Percentiles rank a stretch among this genome's conserved stretches.
Evolutionary conservation across 2,329 filamentous ascomycete genomes (phyloP).

Genomic region (Arthrinium phaeospermum): DNA sequence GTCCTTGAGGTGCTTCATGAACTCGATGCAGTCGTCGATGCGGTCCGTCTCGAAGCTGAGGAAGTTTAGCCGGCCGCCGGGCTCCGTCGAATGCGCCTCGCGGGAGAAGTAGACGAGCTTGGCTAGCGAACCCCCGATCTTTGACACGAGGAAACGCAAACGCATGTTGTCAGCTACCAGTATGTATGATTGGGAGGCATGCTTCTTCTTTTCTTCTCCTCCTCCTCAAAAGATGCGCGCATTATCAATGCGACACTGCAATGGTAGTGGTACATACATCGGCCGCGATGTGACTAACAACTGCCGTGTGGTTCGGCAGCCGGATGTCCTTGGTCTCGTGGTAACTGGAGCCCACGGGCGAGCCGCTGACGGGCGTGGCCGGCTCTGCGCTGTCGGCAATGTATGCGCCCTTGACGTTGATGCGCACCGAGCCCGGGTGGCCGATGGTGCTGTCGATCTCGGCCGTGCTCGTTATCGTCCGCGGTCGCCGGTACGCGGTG

Average conservation of each 20-base stretch:
- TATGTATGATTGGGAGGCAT: neutral
- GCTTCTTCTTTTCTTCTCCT: no score
- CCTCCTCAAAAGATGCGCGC: neutral
- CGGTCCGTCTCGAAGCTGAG: constrained; percentile 94
- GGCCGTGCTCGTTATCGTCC: constrained; percentile 55
- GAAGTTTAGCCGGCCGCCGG: constrained; percentile 91
- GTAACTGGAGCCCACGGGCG: constrained; percentile 47
- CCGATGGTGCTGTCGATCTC: constrained; percentile 67
- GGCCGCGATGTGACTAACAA: constrained; percentile 95
- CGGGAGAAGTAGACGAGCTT: constrained; percentile 98
- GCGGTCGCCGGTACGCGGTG: constrained; percentile 35
- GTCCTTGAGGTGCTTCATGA: constrained; percentile 83
- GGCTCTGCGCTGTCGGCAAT: constrained; percentile 85
- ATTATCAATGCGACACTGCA: neutral
- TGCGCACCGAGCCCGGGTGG: constrained; percentile 77
- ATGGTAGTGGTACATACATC: constrained; percentile 68
- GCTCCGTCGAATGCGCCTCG: constrained; percentile 78
- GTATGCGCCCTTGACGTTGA: constrained; percentile 96
- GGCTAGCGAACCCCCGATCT: constrained; percentile 95
- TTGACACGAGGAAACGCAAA: constrained; percentile 22
- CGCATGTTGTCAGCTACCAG: constrained; percentile 4
- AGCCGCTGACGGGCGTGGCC: constrained; percentile 54
- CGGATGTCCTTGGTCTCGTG: constrained; percentile 89
- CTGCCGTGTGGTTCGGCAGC: constrained; percentile 91
- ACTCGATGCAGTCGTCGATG: constrained; percentile 92